Evolutionary conservation across 2,329 filamentous ascomycete genomes (phyloP).

Genomic region (Alternaria sp.): DNA sequence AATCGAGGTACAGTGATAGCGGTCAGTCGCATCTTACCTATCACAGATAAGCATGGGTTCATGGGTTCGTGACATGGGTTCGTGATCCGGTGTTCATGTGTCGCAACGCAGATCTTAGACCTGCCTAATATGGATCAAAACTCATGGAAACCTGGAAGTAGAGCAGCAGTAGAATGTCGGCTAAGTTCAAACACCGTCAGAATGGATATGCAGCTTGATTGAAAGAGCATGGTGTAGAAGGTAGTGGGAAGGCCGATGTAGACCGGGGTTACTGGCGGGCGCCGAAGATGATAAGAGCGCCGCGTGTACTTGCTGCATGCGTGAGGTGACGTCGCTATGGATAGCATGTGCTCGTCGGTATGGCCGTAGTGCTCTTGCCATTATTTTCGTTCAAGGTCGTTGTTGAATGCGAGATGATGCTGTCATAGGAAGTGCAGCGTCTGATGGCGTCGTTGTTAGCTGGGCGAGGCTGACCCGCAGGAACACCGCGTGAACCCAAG

Average conservation of each 20-base stretch:
- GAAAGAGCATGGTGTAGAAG: background rate
- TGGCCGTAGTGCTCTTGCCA: background rate
- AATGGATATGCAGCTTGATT: background rate
- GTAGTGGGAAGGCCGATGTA: background rate
- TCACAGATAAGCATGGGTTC: background rate
- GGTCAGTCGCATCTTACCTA: background rate
- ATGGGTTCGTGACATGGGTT: background rate
- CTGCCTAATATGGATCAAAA: background rate
- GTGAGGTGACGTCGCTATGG: background rate
- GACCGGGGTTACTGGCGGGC: background rate
- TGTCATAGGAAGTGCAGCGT: background rate
- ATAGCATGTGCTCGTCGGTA: background rate
- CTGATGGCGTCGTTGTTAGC: background rate
- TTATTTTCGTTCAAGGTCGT: background rate
- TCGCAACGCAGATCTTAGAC: background rate
- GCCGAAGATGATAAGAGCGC: background rate
- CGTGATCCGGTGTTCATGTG: background rate
- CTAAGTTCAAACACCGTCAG: background rate
- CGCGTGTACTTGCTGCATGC: background rate
- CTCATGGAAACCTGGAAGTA: background rate
- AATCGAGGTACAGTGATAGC: background rate
- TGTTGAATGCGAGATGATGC: background rate
- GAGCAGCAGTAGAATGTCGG: background rate
- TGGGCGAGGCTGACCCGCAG: background rate
- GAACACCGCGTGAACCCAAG: background rate